Percentiles rank a stretch among this genome's conserved stretches.
Conservation (phyloP, 208 protist species). For the Trichomonas gallinae region DNA sequence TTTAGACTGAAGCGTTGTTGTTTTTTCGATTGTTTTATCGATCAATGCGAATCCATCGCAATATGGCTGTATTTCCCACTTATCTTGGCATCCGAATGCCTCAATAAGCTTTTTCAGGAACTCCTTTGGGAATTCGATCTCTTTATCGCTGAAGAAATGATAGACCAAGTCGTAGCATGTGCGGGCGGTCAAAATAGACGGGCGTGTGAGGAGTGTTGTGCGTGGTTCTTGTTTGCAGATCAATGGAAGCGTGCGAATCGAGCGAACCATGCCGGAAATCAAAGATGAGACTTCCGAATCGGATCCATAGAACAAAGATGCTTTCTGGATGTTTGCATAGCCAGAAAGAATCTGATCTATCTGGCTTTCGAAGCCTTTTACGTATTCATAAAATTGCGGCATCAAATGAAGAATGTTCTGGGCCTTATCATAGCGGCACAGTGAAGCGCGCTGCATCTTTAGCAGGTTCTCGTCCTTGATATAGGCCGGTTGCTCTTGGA, state of each 20-base stretch:
- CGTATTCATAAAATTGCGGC: background rate
- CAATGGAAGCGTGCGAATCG: background rate
- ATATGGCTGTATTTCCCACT: background rate
- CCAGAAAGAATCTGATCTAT: background rate
- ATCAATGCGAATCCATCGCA: background rate
- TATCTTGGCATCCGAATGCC: background rate
- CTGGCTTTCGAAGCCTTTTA: background rate
- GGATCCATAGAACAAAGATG: background rate
- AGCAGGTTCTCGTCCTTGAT: background rate
- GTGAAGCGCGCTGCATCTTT: background rate
- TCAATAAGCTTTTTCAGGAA: background rate
- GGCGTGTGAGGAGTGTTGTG: no score
- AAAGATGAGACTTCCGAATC: background rate
- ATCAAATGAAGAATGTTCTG: background rate
- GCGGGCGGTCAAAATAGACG: background rate
- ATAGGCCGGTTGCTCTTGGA: background rate
- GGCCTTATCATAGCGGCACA: background rate
- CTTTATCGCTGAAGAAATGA: background rate
- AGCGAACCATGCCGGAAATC: background rate
- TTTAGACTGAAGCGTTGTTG: background rate
- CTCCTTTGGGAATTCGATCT: background rate
- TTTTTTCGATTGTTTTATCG: background rate
- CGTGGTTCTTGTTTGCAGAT: background rate
- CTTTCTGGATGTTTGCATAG: background rate
- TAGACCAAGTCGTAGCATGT: background rate